A percentile compares a stretch with the other conserved stretches of the same genome.
These are phyloP conservation scores for Rhizopogon roseolus DNA, from an alignment of 768 basidiomycete genomes.

Conservation along the genomic window DNA sequence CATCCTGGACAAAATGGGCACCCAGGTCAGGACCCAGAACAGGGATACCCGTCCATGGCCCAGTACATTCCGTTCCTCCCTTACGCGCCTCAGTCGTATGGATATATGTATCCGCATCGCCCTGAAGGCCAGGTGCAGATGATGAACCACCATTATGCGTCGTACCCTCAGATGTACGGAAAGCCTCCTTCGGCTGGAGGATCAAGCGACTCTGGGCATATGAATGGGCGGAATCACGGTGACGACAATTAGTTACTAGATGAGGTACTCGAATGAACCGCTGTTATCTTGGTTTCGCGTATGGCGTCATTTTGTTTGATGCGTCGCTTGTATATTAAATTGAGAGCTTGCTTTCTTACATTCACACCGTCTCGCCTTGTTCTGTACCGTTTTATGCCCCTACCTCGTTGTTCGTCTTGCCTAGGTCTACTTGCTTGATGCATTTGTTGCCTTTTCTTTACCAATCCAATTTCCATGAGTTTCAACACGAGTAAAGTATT, in stretches of 20 bases:
- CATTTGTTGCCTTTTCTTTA: conserved; percentile 14
- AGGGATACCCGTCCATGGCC: conserved; percentile 33
- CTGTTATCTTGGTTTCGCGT: conserved; percentile 6
- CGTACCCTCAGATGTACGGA: conserved; percentile 33
- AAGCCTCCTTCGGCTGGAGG: conserved; percentile 34
- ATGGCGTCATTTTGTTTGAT: conserved; percentile 11
- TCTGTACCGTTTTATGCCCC: conserved; percentile 27
- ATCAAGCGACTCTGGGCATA: conserved; percentile 18
- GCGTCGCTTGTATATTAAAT: conserved; percentile 24
- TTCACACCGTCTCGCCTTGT: conserved; percentile 10
- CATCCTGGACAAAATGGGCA: conserved; percentile 34
- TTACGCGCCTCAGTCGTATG: conserved; percentile 42
- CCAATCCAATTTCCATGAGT: background rate
- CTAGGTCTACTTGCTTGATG: conserved; percentile 13
- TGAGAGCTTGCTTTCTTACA: conserved; percentile 11
- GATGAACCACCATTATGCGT: conserved; percentile 31
- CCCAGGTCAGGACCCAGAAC: conserved; percentile 36
- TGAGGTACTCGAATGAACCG: conserved; percentile 13
- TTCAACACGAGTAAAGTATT: background rate
- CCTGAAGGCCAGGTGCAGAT: conserved; percentile 34
- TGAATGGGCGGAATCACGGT: conserved; percentile 21
- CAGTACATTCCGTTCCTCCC: conserved; percentile 47
- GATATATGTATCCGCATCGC: conserved; percentile 39
- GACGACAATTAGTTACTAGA: conserved; percentile 25
- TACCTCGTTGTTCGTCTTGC: conserved; percentile 19